Conservation (phyloP, 2,329 filamentous ascomycete species). For the Talaromyces sp. region DNA sequence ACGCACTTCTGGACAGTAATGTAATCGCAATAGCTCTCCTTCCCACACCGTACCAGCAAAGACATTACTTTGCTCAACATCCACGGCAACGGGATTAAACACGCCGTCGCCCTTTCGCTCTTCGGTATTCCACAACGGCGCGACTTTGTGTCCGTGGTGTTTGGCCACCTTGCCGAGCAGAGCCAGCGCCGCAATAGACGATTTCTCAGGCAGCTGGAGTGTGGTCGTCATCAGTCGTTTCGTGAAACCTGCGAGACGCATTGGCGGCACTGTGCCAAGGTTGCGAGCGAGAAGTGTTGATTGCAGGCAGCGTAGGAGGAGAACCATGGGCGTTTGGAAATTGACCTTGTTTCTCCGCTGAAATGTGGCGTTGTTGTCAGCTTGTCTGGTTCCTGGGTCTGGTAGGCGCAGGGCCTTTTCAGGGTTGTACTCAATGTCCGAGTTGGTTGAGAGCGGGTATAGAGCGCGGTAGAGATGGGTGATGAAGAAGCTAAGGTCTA, state of each 20-base stretch:
- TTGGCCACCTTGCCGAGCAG: slow-evolving; percentile 74
- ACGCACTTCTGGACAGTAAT: slow-evolving; percentile 82
- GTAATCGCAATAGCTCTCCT: slow-evolving; percentile 75
- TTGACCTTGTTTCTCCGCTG: slow-evolving; percentile 71
- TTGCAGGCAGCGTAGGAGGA: slow-evolving; percentile 81
- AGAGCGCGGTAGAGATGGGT: slow-evolving; percentile 87
- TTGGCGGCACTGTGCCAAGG: slow-evolving; percentile 70
- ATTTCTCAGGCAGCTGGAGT: slow-evolving; percentile 88
- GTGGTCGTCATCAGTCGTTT: slow-evolving; percentile 83
- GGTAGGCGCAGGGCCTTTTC: slow-evolving; percentile 67
- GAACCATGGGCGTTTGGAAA: slow-evolving; percentile 87
- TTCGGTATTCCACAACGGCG: slow-evolving; percentile 88
- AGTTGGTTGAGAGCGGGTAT: slow-evolving; percentile 70
- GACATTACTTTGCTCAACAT: slow-evolving; percentile 82
- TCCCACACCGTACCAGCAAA: slow-evolving; percentile 92
- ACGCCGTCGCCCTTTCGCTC: slow-evolving; percentile 87
- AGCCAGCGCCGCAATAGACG: slow-evolving; percentile 71
- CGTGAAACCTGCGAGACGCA: slow-evolving; percentile 83
- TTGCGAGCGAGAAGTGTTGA: slow-evolving; percentile 74
- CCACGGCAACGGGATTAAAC: slow-evolving; percentile 68
- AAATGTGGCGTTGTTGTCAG: slow-evolving; percentile 27
- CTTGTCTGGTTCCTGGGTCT: slow-evolving; percentile 52
- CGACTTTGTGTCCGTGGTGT: slow-evolving; percentile 76
- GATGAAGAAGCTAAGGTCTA: slow-evolving; percentile 94
- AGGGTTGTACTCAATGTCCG: slow-evolving; percentile 78